Evolutionary conservation across 495 filamentous ascomycete species (phyloP).

Genomic region (Lindgomyces ingoldianus): DNA sequence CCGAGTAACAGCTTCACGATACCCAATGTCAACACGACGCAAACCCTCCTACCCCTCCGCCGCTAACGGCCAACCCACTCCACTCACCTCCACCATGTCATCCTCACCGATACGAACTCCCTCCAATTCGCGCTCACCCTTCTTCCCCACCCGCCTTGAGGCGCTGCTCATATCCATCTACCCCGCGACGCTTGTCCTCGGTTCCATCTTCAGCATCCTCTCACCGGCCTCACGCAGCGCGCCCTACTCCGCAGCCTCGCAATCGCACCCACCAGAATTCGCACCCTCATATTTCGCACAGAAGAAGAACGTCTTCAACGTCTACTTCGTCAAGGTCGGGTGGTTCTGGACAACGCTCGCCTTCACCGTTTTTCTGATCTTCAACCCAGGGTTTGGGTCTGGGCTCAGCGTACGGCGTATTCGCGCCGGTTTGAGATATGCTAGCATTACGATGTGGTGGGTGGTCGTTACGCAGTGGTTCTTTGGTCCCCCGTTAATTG

Average conservation of each 20-base stretch:
- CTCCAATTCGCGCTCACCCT: conserved; percentile 45
- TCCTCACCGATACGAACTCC: conserved; percentile 16
- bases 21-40: conserved; percentile 31
- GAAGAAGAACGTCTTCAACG: conserved; percentile 88
- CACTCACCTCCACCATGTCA: conserved; percentile 29
- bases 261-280: conserved; percentile 58
- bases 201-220: conserved; percentile 75
- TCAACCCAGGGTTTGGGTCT: conserved; percentile 56
- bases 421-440: conserved; percentile 64
- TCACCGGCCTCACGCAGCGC: conserved; percentile 66
- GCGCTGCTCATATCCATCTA: conserved; percentile 65
- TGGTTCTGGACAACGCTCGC: conserved; percentile 86
- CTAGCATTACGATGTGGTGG: conserved; percentile 84
- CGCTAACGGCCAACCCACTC: conserved; percentile 22
- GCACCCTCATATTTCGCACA: conserved; percentile 88
- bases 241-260: conserved; percentile 57
- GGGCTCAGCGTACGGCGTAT: conserved; percentile 46
- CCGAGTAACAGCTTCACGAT: too few relatives aligned
- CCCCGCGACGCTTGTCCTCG: conserved; percentile 73
- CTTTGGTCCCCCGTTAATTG: conserved; percentile 87
- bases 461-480: conserved; percentile 88
- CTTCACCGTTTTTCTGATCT: conserved; percentile 62
- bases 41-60: conserved; percentile 9
- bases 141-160: conserved; percentile 65
- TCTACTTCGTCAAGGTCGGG: conserved; percentile 88